Base-by-base conservation (phyloP, 2,329 filamentous ascomycete species). In the Aspergillus puulaauensis region DNA sequence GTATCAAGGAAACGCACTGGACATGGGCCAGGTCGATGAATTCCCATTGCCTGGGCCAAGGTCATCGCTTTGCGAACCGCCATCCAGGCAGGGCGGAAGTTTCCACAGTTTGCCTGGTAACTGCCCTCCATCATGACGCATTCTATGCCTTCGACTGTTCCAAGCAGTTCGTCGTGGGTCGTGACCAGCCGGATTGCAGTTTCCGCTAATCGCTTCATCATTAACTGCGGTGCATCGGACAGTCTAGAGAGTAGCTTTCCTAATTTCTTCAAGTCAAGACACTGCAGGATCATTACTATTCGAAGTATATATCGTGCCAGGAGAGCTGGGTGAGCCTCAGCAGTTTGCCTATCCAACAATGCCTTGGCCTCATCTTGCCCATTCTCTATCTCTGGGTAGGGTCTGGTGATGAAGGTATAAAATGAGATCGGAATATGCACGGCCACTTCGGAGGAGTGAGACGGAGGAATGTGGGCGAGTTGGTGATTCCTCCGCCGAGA, bases 231-330 rank as follows among this genome's bases (percentile, higher is more conserved):
- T 27, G 52, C 40, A 40, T 64, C 44, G 27, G 58, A 73, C 61
- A 17, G 69, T 68, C 33, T 59, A 57, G 40, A 21, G 8, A 59
- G 54, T 3, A 24, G 39, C 39, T 14, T 44, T 3, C 44, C n/a
- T 4, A 50, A 40, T 45, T 45, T 52, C 27, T 44, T 31, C 39
- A 75, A 75, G 1, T 75, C 72, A 33, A 82, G 66, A 31, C 79
- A 77, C 65, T 83, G 81, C 11, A 83, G 70, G 56, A 75, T 79
- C 12, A 77, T 71, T 2, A 74, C 73, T 4, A 83, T 61, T 27
- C 80, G 76, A 11, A 84, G 70, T 21, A 84, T 73, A 6, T 77
- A 73, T 56, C 75, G 77, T 2, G 81, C 80, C 2, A 84, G 68
- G 6, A 82, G 59, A 2, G 79, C 72, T 0, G 82, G 82, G 63